Percentiles rank a stretch among this genome's conserved stretches.
phyloP scores from a whole-genome alignment of 1,284 basidiomycete species.

The Sanghuangporus baumii region DNA sequence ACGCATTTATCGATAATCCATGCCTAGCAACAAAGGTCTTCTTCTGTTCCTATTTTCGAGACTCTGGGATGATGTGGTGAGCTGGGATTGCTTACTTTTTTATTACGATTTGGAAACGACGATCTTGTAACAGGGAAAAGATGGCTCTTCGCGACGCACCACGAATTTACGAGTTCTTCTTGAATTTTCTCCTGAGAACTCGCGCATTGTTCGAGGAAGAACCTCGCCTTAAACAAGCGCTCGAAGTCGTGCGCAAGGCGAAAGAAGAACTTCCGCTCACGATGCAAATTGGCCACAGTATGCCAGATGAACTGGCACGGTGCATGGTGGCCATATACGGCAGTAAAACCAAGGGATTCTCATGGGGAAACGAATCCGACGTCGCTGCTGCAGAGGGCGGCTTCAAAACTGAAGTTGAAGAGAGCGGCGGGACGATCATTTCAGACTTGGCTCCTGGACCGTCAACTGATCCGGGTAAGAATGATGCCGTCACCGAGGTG shows the following conservation, averaged over 20 bases:
- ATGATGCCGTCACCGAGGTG: background rate
- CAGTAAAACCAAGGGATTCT: background rate
- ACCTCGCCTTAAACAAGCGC: slow-evolving; percentile 40
- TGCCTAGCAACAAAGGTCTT: slow-evolving; percentile 49
- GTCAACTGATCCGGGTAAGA: background rate
- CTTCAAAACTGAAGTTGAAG: background rate
- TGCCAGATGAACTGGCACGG: slow-evolving; percentile 51
- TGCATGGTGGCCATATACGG: slow-evolving; percentile 9
- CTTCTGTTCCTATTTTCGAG: slow-evolving; percentile 57
- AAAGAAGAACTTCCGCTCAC: slow-evolving; percentile 53
- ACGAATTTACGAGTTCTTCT: slow-evolving; percentile 53
- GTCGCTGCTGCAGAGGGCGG: background rate
- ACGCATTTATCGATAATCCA: slow-evolving; percentile 53
- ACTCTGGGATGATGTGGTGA: slow-evolving; percentile 60
- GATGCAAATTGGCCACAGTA: slow-evolving; percentile 41
- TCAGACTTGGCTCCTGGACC: background rate
- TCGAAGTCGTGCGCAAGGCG: slow-evolving; percentile 44
- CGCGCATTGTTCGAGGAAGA: slow-evolving; percentile 46
- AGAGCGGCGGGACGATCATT: background rate
- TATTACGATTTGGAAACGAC: slow-evolving; percentile 23
- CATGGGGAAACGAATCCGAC: background rate
- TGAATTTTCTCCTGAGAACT: slow-evolving; percentile 55
- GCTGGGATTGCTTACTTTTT: slow-evolving; percentile 19
- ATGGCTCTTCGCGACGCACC: slow-evolving; percentile 38
- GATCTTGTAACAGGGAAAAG: slow-evolving; percentile 15